Base-by-base conservation (phyloP, 495 filamentous ascomycete species). In the Penicillium tannophilum region DNA sequence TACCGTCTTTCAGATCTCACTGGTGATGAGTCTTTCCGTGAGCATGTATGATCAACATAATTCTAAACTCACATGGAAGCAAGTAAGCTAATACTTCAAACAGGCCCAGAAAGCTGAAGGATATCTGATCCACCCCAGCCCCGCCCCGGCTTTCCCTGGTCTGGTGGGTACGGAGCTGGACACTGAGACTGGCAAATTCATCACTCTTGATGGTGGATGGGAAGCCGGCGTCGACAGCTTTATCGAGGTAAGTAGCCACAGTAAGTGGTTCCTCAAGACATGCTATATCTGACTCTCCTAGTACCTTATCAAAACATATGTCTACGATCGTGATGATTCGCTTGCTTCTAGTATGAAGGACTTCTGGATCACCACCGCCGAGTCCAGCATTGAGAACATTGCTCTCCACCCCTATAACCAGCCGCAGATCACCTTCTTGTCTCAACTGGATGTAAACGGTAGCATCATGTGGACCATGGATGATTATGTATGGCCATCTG, bases 271-370 rank as follows among this genome's bases (percentile, higher is more conserved):
- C 26, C 17, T 35, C 2, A 1, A 1, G 30, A 28, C 19, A 39
- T 19, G 2, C 17, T 9, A 41, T 41, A 5, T 41, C 36, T 44
- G 35, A 48, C n/a, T 8, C 6, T 41, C 47, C 8, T 54, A 93
- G 73, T 93, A 93, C 56, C 79, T 92, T 9, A 85, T 93, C 69
- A 93, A 93, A 78, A 90, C 90, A 83, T 91, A 85, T 59, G 65
- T 91, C 44, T 92, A 92, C 67, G 42, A 67, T 14, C 64, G 54
- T 2, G 84, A 88, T 61, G 75, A 85, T n/a, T 26, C 65, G 7
- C 77, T 82, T 4, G 88, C 84, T 55, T 68, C 49, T 2, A 19
- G 62, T 6, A 85, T 88, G 69, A 76, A 70, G 48, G 83, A 88
- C 60, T 81, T 84, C 55, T 93, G 90, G 89, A 70, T 87, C 17